Evolutionary conservation across 371 early-diverging fungal genomes (phyloP).

Genomic region (Umbelopsis sp.): DNA sequence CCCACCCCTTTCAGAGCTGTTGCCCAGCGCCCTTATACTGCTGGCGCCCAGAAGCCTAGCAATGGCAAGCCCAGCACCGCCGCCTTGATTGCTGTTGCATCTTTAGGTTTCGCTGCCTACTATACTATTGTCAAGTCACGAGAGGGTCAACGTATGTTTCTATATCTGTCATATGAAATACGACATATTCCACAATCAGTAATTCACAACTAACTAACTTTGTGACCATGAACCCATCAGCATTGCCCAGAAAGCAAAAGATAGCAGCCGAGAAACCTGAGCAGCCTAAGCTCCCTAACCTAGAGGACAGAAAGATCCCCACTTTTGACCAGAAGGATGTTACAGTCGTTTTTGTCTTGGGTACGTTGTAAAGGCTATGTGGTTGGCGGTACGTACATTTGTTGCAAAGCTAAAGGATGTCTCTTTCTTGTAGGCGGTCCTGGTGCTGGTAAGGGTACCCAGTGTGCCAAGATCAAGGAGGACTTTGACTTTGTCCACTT

Average conservation of each 20-base stretch:
- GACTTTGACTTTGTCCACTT: slow-evolving; percentile 95
- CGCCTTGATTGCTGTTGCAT: slow-evolving; percentile 58
- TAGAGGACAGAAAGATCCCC: slow-evolving; percentile 30
- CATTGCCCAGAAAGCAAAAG: slow-evolving; percentile 7
- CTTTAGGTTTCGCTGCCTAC: slow-evolving; percentile 56
- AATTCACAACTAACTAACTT: background rate
- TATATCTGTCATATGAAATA: background rate
- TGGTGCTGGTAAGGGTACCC: slow-evolving; percentile 94
- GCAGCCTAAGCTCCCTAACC: slow-evolving; percentile 24
- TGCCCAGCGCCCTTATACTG: slow-evolving; percentile 28
- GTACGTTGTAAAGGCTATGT: slow-evolving; percentile 27
- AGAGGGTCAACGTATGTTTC: slow-evolving; percentile 48
- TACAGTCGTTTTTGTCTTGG: slow-evolving; percentile 79
- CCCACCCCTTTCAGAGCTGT: background rate
- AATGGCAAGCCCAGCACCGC: slow-evolving; percentile 39
- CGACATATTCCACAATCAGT: background rate
- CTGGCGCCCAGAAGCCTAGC: slow-evolving; percentile 21
- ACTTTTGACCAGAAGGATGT: slow-evolving; percentile 50
- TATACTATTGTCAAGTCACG: slow-evolving; percentile 47
- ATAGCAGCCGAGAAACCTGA: slow-evolving; percentile 19
- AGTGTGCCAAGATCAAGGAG: slow-evolving; percentile 82
- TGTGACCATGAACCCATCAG: background rate
- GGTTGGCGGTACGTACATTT: background rate
- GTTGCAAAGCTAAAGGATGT: background rate
- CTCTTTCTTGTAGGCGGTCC: slow-evolving; percentile 67